These are phyloP conservation scores for Aspergillus sp. DNA, from an alignment of 2,329 filamentous ascomycete genomes.

Conservation along the genomic window DNA sequence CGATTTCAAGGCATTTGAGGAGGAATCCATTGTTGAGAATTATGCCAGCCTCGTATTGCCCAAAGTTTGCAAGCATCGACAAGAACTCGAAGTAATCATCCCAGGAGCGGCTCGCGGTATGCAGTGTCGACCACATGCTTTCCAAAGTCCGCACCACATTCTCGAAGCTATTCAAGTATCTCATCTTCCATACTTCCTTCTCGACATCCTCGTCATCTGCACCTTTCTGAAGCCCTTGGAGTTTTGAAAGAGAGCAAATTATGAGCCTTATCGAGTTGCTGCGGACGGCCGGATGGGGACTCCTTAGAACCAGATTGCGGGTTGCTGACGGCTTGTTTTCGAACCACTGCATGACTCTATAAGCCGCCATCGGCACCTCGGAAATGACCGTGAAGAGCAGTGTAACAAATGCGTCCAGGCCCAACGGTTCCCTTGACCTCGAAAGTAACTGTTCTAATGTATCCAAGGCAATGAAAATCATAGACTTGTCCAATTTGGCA, in stretches of 20 bases:
- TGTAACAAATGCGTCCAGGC: conserved; percentile 60
- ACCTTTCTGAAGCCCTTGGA: conserved; percentile 48
- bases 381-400: conserved; percentile 55
- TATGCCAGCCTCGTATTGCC: conserved; percentile 58
- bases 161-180: conserved; percentile 34
- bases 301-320: conserved; percentile 66
- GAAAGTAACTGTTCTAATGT: conserved; percentile 77
- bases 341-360: conserved; percentile 65
- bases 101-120: conserved; percentile 67
- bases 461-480: conserved; percentile 48
- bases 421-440: conserved; percentile 67
- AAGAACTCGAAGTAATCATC: conserved; percentile 75
- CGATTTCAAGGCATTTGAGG: conserved; percentile 58
- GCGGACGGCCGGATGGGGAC: conserved; percentile 60
- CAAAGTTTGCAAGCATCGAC: conserved; percentile 64
- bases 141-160: conserved; percentile 52
- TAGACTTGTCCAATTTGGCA: conserved; percentile 48
- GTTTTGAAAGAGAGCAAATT: conserved; percentile 53
- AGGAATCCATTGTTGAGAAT: conserved; percentile 66
- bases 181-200: conserved; percentile 26
- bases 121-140: conserved; percentile 64
- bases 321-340: conserved; percentile 57
- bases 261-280: conserved; percentile 55
- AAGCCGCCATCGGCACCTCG: conserved; percentile 58
- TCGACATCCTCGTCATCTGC: conserved; percentile 27